These are phyloP conservation scores for Gymnopilus junonius DNA, from an alignment of 768 basidiomycete genomes.

Conservation along the genomic window DNA sequence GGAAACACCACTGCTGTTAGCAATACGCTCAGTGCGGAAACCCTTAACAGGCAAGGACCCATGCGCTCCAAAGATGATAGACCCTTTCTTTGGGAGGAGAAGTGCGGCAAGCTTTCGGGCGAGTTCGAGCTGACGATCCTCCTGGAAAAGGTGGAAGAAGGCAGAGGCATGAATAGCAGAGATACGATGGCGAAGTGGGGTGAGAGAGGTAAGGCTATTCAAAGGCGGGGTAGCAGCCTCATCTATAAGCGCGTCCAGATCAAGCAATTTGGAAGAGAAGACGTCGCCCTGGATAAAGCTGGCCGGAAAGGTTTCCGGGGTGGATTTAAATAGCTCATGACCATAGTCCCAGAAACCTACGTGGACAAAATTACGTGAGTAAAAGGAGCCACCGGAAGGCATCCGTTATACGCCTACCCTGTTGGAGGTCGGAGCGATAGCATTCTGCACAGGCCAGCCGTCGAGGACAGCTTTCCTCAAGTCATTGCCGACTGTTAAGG, in stretches of 20 bases:
- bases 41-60: conserved; percentile 38
- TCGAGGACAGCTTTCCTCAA: conserved; percentile 40
- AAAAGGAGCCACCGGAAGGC: neutral
- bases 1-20: neutral
- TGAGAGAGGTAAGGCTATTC: conserved; percentile 26
- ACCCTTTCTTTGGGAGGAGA: conserved; percentile 37
- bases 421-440: conserved; percentile 44
- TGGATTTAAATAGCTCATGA: conserved; percentile 61
- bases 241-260: conserved; percentile 14
- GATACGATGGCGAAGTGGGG: conserved; percentile 42
- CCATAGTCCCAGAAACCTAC: conserved; percentile 67
- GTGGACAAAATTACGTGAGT: neutral
- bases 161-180: conserved; percentile 48
- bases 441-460: conserved; percentile 42
- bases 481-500: conserved; percentile 42
- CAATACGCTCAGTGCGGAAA: neutral
- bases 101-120: conserved; percentile 34
- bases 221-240: conserved; percentile 2
- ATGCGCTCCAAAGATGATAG: conserved; percentile 44
- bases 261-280: conserved; percentile 50
- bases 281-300: conserved; percentile 60
- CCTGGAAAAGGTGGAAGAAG: conserved; percentile 42
- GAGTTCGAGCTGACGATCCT: conserved; percentile 33
- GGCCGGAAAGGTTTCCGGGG: conserved; percentile 54
- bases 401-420: conserved; percentile 24